Conservation (phyloP, 2,329 filamentous ascomycete species). For the Trichoderma oligosporum region DNA sequence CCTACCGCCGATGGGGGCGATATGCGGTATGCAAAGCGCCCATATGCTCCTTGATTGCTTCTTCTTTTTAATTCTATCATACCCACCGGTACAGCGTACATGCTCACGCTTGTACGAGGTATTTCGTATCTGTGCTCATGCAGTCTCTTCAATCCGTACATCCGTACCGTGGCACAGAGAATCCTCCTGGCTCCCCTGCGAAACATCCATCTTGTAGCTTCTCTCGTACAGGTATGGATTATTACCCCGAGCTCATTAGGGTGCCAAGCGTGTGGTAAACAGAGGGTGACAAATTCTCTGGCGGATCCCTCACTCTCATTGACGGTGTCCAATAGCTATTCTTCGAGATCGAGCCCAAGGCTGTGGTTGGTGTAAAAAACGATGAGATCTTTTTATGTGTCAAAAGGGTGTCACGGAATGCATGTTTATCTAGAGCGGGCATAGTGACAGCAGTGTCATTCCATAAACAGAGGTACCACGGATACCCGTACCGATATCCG, state of each 20-base stretch:
- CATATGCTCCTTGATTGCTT: not conserved
- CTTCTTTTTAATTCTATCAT: not conserved
- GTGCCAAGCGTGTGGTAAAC: not conserved
- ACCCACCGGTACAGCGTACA: not conserved
- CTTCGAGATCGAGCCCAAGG: slow-evolving; percentile 6
- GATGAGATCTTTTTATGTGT: not conserved
- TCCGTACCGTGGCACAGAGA: not conserved
- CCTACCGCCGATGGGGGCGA: slow-evolving; percentile 14
- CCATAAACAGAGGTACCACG: too few relatives aligned
- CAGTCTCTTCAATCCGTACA: not conserved
- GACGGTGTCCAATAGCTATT: slow-evolving; percentile 15
- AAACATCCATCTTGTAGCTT: not conserved
- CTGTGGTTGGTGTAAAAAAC: not conserved
- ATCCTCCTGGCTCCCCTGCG: not conserved
- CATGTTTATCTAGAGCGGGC: not conserved
- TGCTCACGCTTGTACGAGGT: not conserved
- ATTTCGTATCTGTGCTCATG: not conserved
- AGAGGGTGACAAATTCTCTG: slow-evolving; percentile 8
- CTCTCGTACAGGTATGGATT: not conserved
- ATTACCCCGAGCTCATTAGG: not conserved
- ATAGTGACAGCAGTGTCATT: not conserved
- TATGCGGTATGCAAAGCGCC: not conserved
- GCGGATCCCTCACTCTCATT: not conserved
- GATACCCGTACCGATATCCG: not conserved
- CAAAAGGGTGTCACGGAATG: not conserved